These are phyloP conservation scores for Crepidotus variabilis DNA, from an alignment of 768 basidiomycete species.

Conservation along the genomic window DNA sequence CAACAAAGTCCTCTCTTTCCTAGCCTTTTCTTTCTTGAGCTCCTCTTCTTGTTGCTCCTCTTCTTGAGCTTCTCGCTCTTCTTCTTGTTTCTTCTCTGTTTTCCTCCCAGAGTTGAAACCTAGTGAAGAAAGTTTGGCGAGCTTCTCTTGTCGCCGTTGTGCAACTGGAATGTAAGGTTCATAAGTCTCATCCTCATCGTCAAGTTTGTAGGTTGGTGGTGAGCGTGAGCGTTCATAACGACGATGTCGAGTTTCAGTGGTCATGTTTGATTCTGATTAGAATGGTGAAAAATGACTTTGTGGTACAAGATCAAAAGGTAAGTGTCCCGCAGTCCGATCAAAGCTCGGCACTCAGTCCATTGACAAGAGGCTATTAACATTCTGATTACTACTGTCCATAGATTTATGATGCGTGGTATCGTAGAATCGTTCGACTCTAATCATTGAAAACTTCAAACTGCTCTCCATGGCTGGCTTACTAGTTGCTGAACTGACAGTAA, in stretches of 20 bases:
- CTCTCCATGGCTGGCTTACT: constrained; percentile 85
- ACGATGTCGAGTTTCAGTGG: constrained; percentile 43
- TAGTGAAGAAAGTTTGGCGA: constrained; percentile 69
- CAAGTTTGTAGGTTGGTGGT: constrained; percentile 54
- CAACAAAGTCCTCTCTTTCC: constrained; percentile 85
- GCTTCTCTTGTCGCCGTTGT: constrained; percentile 76
- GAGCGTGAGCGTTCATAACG: constrained; percentile 55
- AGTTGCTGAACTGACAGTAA: constrained; percentile 87
- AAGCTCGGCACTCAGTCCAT: neutral
- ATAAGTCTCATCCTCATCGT: constrained; percentile 64
- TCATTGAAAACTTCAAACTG: constrained; percentile 29
- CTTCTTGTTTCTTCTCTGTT: constrained; percentile 42
- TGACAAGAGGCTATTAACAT: neutral
- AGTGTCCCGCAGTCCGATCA: neutral
- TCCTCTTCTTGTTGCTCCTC: constrained; percentile 83
- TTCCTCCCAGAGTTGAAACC: constrained; percentile 54
- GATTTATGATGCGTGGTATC: neutral
- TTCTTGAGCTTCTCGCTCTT: constrained; percentile 66
- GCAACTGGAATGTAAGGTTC: constrained; percentile 87
- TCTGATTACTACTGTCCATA: neutral
- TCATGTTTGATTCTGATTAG: neutral
- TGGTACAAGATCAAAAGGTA: neutral
- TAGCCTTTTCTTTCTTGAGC: constrained; percentile 60
- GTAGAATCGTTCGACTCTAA: neutral
- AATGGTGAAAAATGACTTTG: neutral